These are phyloP conservation scores for Odonthalia washingtoniensis DNA, from an alignment of 31 red algal genomes.

Conservation along the genomic window DNA sequence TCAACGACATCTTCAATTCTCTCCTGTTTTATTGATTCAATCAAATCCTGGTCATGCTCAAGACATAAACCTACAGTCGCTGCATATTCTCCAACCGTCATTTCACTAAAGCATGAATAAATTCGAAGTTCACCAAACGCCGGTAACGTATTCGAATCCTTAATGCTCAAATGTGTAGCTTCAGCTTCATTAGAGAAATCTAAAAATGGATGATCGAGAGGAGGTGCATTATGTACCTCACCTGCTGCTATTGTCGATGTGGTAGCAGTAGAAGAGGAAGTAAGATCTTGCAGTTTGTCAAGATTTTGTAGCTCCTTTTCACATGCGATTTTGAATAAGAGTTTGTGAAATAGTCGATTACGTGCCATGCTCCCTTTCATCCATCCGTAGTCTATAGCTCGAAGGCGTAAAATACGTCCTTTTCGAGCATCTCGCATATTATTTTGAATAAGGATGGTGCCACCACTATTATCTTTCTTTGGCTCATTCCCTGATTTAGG, in stretches of 20 bases:
- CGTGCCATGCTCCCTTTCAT: slow-evolving; percentile 77
- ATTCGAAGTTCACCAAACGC: slow-evolving; percentile 44
- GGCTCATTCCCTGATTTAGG: no score
- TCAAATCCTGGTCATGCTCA: slow-evolving; percentile 41
- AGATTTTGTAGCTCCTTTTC: not conserved
- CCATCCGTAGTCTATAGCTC: slow-evolving; percentile 63
- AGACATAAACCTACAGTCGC: slow-evolving; percentile 57
- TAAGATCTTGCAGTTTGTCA: no score
- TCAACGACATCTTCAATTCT: slow-evolving; percentile 44
- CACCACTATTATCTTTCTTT: no score
- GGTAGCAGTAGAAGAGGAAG: no score
- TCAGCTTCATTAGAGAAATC: not conserved
- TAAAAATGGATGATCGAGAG: not conserved
- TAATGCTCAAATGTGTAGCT: slow-evolving; percentile 29
- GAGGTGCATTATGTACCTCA: not conserved
- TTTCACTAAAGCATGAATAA: slow-evolving; percentile 24
- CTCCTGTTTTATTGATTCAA: slow-evolving; percentile 37
- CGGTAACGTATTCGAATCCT: not conserved
- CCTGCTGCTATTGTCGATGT: not conserved
- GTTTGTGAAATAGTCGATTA: slow-evolving; percentile 48
- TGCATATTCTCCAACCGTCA: slow-evolving; percentile 72
- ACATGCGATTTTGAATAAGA: slow-evolving; percentile 30
- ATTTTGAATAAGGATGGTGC: not conserved
- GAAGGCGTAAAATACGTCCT: slow-evolving; percentile 26
- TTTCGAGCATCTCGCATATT: slow-evolving; percentile 20